Conservation (phyloP, 345 rosid genomes). For the Lumnitzera littorea region DNA sequence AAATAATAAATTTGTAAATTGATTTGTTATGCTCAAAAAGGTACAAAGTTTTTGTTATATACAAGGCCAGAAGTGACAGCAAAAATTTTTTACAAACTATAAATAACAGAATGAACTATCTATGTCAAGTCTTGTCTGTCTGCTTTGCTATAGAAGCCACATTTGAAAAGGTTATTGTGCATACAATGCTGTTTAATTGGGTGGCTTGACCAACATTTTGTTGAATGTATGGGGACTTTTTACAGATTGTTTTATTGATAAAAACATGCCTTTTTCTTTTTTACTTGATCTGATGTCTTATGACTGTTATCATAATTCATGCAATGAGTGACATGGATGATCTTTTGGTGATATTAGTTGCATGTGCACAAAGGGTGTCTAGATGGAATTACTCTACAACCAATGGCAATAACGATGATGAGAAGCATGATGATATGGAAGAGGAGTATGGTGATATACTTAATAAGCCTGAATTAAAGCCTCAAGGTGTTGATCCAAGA, state of each 20-base stretch:
- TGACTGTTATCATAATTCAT: not conserved
- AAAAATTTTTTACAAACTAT: too few relatives aligned
- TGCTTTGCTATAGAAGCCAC: too few relatives aligned
- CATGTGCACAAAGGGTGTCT: constrained; percentile 23
- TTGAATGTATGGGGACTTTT: too few relatives aligned
- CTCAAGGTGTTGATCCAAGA: constrained; percentile 85
- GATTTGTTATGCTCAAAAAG: too few relatives aligned
- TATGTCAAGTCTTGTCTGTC: too few relatives aligned
- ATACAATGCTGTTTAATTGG: too few relatives aligned
- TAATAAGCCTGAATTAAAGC: constrained; percentile 44
- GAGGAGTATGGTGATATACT: constrained; percentile 34
- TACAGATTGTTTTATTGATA: not conserved
- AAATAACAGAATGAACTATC: too few relatives aligned
- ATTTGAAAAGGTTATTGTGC: too few relatives aligned
- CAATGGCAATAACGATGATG: constrained; percentile 17
- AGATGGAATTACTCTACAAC: constrained; percentile 29
- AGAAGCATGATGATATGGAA: constrained; percentile 15
- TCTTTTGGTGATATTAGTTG: constrained; percentile 14
- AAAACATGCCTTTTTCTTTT: not conserved
- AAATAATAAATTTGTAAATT: too few relatives aligned
- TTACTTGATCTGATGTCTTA: not conserved
- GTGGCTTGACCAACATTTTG: too few relatives aligned
- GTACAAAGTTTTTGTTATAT: too few relatives aligned
- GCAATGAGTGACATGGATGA: not conserved
- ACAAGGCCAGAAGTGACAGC: too few relatives aligned